Base-by-base conservation (phyloP, 805 yeast species). In the Candida coleopterorum region DNA sequence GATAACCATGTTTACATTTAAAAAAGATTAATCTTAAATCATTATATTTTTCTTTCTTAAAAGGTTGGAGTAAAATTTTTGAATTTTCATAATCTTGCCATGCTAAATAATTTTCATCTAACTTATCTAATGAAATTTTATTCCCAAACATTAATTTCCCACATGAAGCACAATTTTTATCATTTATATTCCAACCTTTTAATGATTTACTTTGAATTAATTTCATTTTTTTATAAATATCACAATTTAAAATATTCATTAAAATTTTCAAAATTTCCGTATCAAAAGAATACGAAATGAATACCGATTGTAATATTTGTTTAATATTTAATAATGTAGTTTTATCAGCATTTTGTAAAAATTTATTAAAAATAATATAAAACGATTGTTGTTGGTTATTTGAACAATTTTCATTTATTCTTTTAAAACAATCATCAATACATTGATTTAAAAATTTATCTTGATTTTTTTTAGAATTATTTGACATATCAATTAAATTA, bases 131-230 rank as follows among this genome's bases (percentile, higher is more conserved):
- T 2, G 77, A 75, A 7, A 31, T 15, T 5, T 22, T n/a, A 2
- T 74, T 55, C 0, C 96, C 96, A 79, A 88, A 81, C 23, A 88
- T 60, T 15, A 63, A 62, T 43, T 77, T 78, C 1, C 86, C 89
- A 56, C 97, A 89, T 0, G 81, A 74, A 24, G 82, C 82, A 55
- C 97, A 89, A 32, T 70, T 75, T 18, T 59, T 61, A 1, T 68
- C 45, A n/a, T 41, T 52, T 3, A 65, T 49, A 7, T 46, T 32
- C 87, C 94, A 82, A 0, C 96, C 97, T 25, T 61, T 55, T 0
- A 65, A 45, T 16, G 72, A 62, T 23, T 66, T 62, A 2, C 47
- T 42, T 9, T 72, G 63, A 9, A 81, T 59, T 2, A 49, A 44
- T 9, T 63, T 51, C 52, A 80, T 58, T 41, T 72, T 69, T 15